Evolutionary conservation across 2,329 filamentous ascomycete genomes (phyloP), one percentile per base, ranked within the genome.

Genomic region (Diplodia corticola): DNA sequence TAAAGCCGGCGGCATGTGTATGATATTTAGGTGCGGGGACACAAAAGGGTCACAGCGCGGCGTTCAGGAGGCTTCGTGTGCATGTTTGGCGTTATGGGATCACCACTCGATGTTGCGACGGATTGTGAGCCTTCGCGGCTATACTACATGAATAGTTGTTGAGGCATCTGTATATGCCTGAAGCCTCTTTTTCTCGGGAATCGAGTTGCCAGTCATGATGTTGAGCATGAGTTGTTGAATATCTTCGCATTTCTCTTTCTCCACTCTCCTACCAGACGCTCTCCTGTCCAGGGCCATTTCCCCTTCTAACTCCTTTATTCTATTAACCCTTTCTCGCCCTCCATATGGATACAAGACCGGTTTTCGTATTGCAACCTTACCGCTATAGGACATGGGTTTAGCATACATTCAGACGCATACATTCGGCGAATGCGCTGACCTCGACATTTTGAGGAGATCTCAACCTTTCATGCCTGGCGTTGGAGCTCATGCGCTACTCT

Each of bases 41-140:
- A 49, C 30, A 55, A 35, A 44, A 26, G 20, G 51, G 53, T 64
- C 40, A 68, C 54, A 66, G 69, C 69, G 69, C 33, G 69, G 69
- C 69, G 69, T 70, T 70, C 9, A 20, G 46, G 40, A 63, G 37
- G 26, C 30, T 54, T 35, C 55, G 33, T 64, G 49, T 64, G 65
- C 65, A 67, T 67, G 37, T 51, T 30, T 64, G 65, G 65, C 65
- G 65, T 67, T 67, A 57, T 64, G 53, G 60, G 55, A 67, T 67
- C 65, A 64, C 65, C 65, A 64, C 65, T 67, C 65, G 65, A 64
- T 54, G n/a, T 50, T 50, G 60, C 49, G 28, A 48, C 24, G 65
- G 13, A 40, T 54, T 54, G 24, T 40, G 7, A 13, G 26, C 13
- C 35, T 48, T 44, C 17, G 20, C 17, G 48, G 26, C 13, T 20